Conservation (phyloP, 345 rosid genomes). For the Hibiscus mutabilis region DNA sequence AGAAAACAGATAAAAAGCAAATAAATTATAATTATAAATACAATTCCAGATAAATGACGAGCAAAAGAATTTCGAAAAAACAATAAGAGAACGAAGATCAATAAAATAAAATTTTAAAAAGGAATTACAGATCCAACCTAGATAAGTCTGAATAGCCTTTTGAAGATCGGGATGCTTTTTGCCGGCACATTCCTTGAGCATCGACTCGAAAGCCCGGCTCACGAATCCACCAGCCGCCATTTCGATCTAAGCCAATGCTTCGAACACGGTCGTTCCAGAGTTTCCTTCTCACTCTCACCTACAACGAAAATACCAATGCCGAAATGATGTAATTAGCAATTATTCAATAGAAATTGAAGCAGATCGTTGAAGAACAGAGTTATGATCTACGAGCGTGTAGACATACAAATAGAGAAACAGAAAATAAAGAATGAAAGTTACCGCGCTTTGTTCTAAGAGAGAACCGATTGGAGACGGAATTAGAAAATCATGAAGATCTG, state of each 20-base stretch:
- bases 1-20: background rate
- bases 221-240: conserved; percentile 96
- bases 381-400: background rate
- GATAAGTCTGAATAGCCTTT: conserved; percentile 64
- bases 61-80: background rate
- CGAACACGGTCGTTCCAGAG: background rate
- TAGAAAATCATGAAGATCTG: background rate
- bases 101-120: background rate
- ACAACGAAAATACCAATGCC: background rate
- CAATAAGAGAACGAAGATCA: background rate
- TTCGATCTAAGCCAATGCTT: conserved; percentile 5
- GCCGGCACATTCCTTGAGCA: conserved; percentile 91
- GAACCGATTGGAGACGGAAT: background rate
- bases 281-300: background rate
- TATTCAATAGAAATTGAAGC: background rate
- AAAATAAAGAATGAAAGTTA: background rate
- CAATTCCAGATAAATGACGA: background rate
- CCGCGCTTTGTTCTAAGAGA: background rate
- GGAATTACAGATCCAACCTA: conserved; percentile 41
- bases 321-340: background rate
- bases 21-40: background rate
- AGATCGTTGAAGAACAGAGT: background rate
- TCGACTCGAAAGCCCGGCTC: conserved; percentile 87
- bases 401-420: background rate
- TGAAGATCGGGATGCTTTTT: conserved; percentile 87